Base-by-base conservation (phyloP, 768 basidiomycete genomes). In the Tulasnella calospora region DNA sequence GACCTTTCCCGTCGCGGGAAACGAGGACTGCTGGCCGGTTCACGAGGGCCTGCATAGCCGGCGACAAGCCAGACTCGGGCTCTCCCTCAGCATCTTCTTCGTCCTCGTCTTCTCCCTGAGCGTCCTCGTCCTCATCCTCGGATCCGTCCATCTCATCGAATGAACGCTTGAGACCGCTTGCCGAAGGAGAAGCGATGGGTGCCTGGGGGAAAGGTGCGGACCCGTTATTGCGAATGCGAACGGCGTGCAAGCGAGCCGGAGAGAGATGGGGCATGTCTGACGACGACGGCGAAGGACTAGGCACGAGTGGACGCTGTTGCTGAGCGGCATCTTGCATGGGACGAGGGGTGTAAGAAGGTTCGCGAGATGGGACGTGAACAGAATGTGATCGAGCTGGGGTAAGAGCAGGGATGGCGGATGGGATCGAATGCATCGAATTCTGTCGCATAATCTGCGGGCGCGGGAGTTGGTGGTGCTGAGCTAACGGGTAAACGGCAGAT, bases 1-100 rank as follows among this genome's bases (percentile, higher is more conserved):
- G 75, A 57, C 38, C 38, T 47, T 44, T 30, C 38, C 70, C 72
- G 40, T 40, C 30, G 27, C 77, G 77, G 41, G 67, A 44, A 33
- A 38, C 30, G 67, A 57, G 30, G 23, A 55, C 61, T 10, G 74
- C 38, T 61, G 41, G 35, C n/a, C 44, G 44, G 74, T 47, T 47
- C 17, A 55, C 38, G 27, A 47, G 41, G 21, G 41, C 55, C 38
- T 41, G 38, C n/a, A 78, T 78, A 21, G 75, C 74, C 33, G 74
- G 74, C 15, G 38, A 57, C 55, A 57, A 40, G 36, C 33, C 61
- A 1, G 10, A 1, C 69, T 78, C 77, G 36, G n/a, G 27, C 40
- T 78, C 77, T 38, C 46, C 77, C 15, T 72, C 77, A 36, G 36
- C 77, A 51, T 40, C 75, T 27, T 78, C 77, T 40, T 71, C 77